Percentiles rank a stretch among this genome's conserved stretches.
These are phyloP conservation scores for Purshia tridentata DNA, from an alignment of 306 rosid species.

Conservation along the genomic window DNA sequence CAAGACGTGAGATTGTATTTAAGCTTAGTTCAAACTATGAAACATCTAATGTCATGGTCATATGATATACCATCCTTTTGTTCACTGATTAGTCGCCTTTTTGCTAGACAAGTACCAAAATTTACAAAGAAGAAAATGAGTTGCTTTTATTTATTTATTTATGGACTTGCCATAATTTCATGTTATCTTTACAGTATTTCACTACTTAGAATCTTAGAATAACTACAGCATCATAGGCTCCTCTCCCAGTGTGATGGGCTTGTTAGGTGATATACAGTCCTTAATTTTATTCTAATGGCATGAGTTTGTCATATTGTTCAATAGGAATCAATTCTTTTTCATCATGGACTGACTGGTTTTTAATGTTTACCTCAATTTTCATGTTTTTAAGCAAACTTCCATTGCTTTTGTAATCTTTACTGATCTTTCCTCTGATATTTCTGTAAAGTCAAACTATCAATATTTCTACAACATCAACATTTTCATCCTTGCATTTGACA, in stretches of 20 bases:
- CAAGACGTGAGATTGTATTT: neutral
- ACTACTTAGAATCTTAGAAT: neutral
- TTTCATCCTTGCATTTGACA: neutral
- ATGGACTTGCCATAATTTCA: too few species aligned
- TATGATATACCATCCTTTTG: too few species aligned
- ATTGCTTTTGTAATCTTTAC: neutral
- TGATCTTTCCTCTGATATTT: neutral
- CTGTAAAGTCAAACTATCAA: neutral
- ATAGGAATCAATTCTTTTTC: neutral
- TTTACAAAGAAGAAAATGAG: too few species aligned
- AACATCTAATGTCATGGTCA: too few species aligned
- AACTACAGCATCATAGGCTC: neutral
- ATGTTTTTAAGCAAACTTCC: neutral
- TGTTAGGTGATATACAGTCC: neutral
- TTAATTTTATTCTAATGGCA: neutral
- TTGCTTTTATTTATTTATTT: too few species aligned
- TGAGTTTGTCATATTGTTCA: neutral
- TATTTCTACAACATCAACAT: neutral
- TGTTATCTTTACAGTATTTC: too few species aligned
- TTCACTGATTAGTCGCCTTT: too few species aligned
- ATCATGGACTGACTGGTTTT: neutral
- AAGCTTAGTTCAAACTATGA: too few species aligned
- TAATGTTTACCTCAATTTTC: neutral
- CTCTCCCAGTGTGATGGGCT: neutral
- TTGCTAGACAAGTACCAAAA: too few species aligned